Percentiles rank a stretch among this genome's conserved stretches.
These are phyloP conservation scores for Cyclocybe cylindracea DNA, from an alignment of 768 basidiomycete genomes.

Conservation along the genomic window DNA sequence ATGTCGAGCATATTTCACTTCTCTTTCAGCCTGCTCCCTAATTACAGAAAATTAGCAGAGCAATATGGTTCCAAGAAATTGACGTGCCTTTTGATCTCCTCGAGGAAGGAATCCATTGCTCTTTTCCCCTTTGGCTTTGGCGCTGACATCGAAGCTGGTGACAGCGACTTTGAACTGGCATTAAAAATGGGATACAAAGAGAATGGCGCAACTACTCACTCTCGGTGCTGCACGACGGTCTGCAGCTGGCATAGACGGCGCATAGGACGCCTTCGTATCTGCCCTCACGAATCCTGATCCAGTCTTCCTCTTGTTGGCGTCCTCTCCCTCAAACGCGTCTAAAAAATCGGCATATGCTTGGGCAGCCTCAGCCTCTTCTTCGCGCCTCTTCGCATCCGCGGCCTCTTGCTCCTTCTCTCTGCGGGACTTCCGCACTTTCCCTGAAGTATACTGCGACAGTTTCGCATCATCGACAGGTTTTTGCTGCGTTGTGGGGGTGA, in stretches of 20 bases:
- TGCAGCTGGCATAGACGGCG: conserved; percentile 30
- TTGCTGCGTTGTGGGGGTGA: conserved; percentile 63
- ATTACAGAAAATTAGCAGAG: background rate
- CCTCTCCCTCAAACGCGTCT: conserved; percentile 81
- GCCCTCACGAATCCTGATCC: conserved; percentile 63
- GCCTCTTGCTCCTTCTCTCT: conserved; percentile 92
- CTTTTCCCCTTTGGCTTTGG: conserved; percentile 91
- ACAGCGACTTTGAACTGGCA: conserved; percentile 46
- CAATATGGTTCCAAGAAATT: background rate
- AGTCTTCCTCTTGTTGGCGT: conserved; percentile 47
- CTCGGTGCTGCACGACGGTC: conserved; percentile 16
- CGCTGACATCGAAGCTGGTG: conserved; percentile 47
- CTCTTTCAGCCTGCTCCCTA: conserved; percentile 92
- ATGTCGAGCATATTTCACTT: conserved; percentile 77
- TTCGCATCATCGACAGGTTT: conserved; percentile 86
- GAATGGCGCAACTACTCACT: conserved; percentile 3
- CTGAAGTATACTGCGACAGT: conserved; percentile 81
- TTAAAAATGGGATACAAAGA: background rate
- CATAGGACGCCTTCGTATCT: conserved; percentile 51
- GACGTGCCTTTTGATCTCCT: conserved; percentile 89
- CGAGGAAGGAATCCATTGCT: conserved; percentile 94
- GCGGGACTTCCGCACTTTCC: conserved; percentile 85
- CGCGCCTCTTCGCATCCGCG: conserved; percentile 84
- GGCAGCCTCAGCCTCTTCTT: conserved; percentile 80
- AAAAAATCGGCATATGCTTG: conserved; percentile 84